phyloP scores from a whole-genome alignment of 2,329 filamentous ascomycete genomes.

The Trichoderma hamatum region DNA sequence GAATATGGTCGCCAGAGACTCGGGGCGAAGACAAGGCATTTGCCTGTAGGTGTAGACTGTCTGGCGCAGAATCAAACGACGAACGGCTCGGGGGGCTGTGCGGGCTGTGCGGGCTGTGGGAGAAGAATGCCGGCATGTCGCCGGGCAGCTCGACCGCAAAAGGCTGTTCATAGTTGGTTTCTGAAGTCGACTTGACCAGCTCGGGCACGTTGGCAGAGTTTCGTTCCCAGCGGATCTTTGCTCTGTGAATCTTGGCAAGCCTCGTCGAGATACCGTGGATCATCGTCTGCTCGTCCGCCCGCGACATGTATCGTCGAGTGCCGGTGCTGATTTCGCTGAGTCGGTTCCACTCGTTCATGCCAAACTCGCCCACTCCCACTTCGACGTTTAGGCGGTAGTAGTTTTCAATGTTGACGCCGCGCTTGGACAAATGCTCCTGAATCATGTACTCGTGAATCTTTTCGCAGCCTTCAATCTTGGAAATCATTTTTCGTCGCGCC shows the following conservation, averaged over 20 bases:
- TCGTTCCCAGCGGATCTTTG: conserved; percentile 68
- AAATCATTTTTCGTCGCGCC: conserved; percentile 78
- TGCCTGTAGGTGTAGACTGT: conserved; percentile 49
- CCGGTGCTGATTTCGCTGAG: conserved; percentile 94
- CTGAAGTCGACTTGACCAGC: conserved; percentile 46
- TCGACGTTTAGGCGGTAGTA: conserved; percentile 98
- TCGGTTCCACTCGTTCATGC: conserved; percentile 97
- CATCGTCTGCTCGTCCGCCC: conserved; percentile 73
- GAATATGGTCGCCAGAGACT: conserved; percentile 53
- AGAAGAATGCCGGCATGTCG: conserved; percentile 50
- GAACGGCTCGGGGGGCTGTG: conserved; percentile 48
- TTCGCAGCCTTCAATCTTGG: conserved; percentile 95
- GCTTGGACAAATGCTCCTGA: conserved; percentile 72
- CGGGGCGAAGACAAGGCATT: conserved; percentile 50
- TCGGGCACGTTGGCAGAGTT: conserved; percentile 48
- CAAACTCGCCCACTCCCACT: conserved; percentile 93
- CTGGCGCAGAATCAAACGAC: conserved; percentile 61
- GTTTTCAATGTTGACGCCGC: conserved; percentile 82
- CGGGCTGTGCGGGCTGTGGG: conserved; percentile 43
- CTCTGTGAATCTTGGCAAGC: conserved; percentile 79
- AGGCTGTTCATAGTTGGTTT: conserved; percentile 47
- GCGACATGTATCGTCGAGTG: conserved; percentile 80
- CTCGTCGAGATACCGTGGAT: conserved; percentile 77
- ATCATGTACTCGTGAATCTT: conserved; percentile 86
- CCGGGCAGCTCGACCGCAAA: conserved; percentile 62